Conservation (phyloP, 192 early-diverging fungal species). For the Umbelopsis sp. region DNA sequence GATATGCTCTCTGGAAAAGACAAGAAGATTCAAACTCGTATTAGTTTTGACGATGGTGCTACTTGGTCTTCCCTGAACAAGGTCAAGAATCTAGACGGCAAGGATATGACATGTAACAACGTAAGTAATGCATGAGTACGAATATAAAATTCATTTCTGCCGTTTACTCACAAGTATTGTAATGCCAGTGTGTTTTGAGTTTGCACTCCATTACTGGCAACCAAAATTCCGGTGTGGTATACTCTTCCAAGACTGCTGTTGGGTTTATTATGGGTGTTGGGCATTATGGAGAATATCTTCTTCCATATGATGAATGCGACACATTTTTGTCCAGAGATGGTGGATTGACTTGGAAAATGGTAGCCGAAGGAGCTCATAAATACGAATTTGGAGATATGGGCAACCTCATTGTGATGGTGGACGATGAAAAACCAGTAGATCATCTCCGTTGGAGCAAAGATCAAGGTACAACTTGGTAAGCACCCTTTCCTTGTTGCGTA, state of each 20-base stretch:
- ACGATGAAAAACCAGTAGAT: conserved; percentile 55
- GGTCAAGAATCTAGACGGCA: conserved; percentile 25
- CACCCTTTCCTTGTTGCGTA: too few relatives aligned
- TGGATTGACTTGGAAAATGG: conserved; percentile 74
- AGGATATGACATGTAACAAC: conserved; percentile 29
- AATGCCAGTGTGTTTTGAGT: conserved; percentile 73
- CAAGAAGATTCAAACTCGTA: conserved; percentile 69
- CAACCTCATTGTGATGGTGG: conserved; percentile 70
- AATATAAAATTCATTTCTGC: neutral
- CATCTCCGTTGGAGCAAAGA: conserved; percentile 76
- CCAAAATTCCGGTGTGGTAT: conserved; percentile 70
- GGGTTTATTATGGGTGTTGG: conserved; percentile 94
- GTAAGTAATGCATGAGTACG: neutral
- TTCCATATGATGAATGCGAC: conserved; percentile 75
- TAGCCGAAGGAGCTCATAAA: conserved; percentile 71
- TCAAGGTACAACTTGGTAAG: conserved; percentile 74
- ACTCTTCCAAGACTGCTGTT: conserved; percentile 70
- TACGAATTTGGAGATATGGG: conserved; percentile 89
- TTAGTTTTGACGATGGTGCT: conserved; percentile 87
- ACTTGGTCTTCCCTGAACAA: conserved; percentile 68
- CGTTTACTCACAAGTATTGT: neutral
- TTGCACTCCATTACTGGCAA: conserved; percentile 81
- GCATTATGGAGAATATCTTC: conserved; percentile 72
- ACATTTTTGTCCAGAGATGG: conserved; percentile 88
- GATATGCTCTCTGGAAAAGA: conserved; percentile 43